Base-by-base conservation (phyloP, 495 filamentous ascomycete species). In the Trichocladium uniseriatum region DNA sequence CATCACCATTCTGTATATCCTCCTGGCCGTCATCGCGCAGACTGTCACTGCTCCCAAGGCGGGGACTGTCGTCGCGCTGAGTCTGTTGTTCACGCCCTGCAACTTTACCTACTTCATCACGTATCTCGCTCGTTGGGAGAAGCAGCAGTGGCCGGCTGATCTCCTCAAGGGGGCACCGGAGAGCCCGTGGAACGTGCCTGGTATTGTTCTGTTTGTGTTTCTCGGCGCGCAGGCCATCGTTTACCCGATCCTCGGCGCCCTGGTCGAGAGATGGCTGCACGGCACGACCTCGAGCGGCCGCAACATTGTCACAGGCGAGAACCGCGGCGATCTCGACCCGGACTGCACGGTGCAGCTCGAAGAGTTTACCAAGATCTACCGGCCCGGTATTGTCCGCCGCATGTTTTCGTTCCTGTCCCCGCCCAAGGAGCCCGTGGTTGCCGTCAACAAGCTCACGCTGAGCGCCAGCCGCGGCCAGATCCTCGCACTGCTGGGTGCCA, bases 401-500 rank as follows among this genome's bases (percentile, higher is more conserved):
- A 48, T 76, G 16, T 78, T 88, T 51, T 70, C 75, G 1, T 75
- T 72, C 28, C 52, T 75, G 60, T 60, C 75, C 52, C 75, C 73
- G 49, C 71, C 69, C 7, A 75, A 72, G 38, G 74, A 81, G 15
- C 76, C 75, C 3, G 87, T 94, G 1, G 60, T 81, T 10, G 89
- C 89, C 2, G 89, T 95, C 16, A 69, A 86, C 45, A 59, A 76
- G 35, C 67, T 95, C 18, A 77, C 76, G 5, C 65, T 95, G 16
- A 70, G 67, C 18, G 80, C 86, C 7, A 66, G 77, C 15, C 78
- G 80, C 47, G 88, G 89, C 0, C 80, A 91, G 57, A 91, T 95
- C 29, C 74, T 86, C 56, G 84, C 88, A 2, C 69, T 95, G 1
- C 73, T 95, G 2, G 87, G 89, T 15, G 86, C 88, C 2, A 95